Base-by-base conservation (phyloP, 352 stramenopile genomes). In the Phytophthora tentaculata region DNA sequence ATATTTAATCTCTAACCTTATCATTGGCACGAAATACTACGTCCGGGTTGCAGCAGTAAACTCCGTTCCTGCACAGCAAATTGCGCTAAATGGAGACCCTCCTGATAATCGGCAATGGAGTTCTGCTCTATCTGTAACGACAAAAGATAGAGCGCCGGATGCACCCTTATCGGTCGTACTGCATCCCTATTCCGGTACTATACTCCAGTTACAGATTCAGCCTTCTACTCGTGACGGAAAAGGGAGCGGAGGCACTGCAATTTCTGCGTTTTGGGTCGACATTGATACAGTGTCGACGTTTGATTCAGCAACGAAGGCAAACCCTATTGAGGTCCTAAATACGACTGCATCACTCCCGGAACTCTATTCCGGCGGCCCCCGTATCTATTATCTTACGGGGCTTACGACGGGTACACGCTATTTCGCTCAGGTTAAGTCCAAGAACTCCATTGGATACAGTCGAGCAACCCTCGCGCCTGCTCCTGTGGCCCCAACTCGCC, bases 71-170 rank as follows among this genome's bases (percentile, higher is more conserved):
- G 73, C 90, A 12, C 94, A 98, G 73, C 66, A 84, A 56, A 86
- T 98, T 47, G 83, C 95, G 28, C 74, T 95, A 13, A 73, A 77
- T 37, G 87, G 88, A 7, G 83, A 84, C 26, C 83, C 91, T 14
- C 86, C 84, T 6, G 80, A 98, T 66, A 98, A 98, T 64, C 95
- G 92, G 32, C 90, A 97, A 63, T 99, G 96, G 96, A 97, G 92
- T 29, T 88, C 81, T 16, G 61, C 74, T 8, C 56, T 96, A 7
- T 89, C 84, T 22, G 84, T 86, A 0, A 83, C 84, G 3, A 96
- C 96, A 0, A 80, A 84, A 39, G 77, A 99, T 74, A 93, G 92
- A 55, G 80, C 90, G n/a, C 95, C 96, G 2, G 82, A 94, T 56
- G 75, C 81, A 2, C 85, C 88, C 0, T 39, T 92, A 5, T 79